Evolutionary conservation across 306 rosid genomes (phyloP).

Genomic region (Arachis hypogaea): DNA sequence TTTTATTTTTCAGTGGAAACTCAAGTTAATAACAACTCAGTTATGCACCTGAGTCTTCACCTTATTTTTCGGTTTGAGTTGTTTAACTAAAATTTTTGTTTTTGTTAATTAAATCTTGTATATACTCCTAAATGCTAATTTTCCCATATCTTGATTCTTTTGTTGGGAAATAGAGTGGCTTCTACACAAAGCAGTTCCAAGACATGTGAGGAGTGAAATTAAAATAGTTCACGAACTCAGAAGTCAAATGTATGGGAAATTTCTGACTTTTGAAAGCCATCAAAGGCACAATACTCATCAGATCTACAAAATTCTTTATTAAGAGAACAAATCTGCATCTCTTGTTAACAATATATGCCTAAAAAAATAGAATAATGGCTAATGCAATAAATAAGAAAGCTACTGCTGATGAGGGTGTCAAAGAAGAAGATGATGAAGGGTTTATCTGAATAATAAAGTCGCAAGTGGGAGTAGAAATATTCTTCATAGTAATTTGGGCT

Average conservation of each 20-base stretch:
- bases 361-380: slow-evolving; percentile 40
- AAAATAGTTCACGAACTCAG: slow-evolving; percentile 27
- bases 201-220: slow-evolving; percentile 23
- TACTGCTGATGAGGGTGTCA: slow-evolving; percentile 41
- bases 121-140: too few species aligned
- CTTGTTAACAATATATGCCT: slow-evolving; percentile 17
- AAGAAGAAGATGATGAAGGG: slow-evolving; percentile 51
- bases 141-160: background rate
- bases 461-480: slow-evolving; percentile 82
- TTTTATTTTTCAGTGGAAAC: too few species aligned
- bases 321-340: slow-evolving; percentile 1
- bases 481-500: slow-evolving; percentile 66
- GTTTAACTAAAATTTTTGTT: too few species aligned
- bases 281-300: background rate
- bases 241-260: slow-evolving; percentile 10
- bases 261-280: background rate
- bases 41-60: too few species aligned
- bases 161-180: background rate
- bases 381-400: slow-evolving; percentile 39
- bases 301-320: slow-evolving; percentile 17
- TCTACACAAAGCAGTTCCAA: background rate
- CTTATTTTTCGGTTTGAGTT: too few species aligned
- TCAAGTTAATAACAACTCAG: too few species aligned
- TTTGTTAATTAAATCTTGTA: too few species aligned
- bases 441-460: slow-evolving; percentile 74